These are phyloP conservation scores for Chlorociboria aeruginascens DNA, from an alignment of 495 filamentous ascomycete species.

Conservation along the genomic window DNA sequence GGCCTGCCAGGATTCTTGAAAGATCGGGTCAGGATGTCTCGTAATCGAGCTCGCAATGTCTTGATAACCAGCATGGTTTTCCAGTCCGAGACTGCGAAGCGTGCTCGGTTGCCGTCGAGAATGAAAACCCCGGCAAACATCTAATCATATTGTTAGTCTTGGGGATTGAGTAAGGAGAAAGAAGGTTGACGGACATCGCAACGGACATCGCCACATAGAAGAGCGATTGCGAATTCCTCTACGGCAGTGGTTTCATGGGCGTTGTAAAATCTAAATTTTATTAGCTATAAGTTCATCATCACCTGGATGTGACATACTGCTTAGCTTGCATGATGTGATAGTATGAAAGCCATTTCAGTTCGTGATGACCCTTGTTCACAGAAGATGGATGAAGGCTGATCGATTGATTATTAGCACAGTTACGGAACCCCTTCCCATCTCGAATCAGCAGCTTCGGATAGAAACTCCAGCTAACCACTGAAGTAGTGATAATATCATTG, in stretches of 20 bases:
- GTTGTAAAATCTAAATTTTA: constrained; percentile 49
- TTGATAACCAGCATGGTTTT: constrained; percentile 82
- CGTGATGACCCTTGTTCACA: constrained; percentile 62
- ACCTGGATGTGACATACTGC: constrained; percentile 31
- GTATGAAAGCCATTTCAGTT: constrained; percentile 74
- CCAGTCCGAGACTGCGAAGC: constrained; percentile 83
- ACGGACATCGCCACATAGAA: constrained; percentile 78
- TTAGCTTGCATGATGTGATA: constrained; percentile 95
- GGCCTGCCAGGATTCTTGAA: constrained; percentile 62
- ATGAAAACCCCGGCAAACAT: constrained; percentile 77
- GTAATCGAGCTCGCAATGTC: constrained; percentile 51
- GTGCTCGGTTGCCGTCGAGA: constrained; percentile 74
- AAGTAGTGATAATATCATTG: constrained; percentile 64
- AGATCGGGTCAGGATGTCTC: constrained; percentile 55
- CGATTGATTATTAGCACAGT: constrained; percentile 78
- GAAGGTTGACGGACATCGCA: constrained; percentile 42
- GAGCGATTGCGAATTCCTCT: constrained; percentile 66
- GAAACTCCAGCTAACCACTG: constrained; percentile 83
- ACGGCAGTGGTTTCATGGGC: constrained; percentile 81
- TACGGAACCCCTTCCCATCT: constrained; percentile 84
- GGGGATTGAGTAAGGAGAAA: constrained; percentile 4
- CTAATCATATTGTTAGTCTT: constrained; percentile 24
- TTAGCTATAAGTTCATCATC: not conserved
- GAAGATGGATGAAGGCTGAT: constrained; percentile 76
- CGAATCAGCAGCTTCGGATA: constrained; percentile 83